Base-by-base conservation (phyloP, 192 early-diverging fungal genomes). In the Endogone sp. region DNA sequence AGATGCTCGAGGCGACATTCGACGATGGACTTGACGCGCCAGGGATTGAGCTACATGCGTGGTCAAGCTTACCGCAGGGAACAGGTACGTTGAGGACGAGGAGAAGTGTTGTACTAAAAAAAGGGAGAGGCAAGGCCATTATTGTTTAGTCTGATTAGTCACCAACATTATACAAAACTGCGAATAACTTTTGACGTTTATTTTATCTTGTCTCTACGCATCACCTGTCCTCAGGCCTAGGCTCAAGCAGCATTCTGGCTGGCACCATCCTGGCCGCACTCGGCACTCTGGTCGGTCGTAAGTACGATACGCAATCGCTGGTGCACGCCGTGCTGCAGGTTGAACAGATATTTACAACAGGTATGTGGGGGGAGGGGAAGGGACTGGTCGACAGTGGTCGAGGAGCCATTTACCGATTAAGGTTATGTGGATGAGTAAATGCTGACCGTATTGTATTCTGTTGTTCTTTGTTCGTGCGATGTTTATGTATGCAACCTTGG, bases 271-370 rank as follows among this genome's bases (percentile, higher is more conserved):
- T 76, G 58, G 75, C 75, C 0, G 75, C 68, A 9, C 44, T 70
- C 0, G 71, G 68, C 29, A 66, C 65, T 4, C 30, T 76, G 0
- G 71, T 71, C 27, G 75, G 69, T 21, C 66, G 65, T 2, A 21
- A 69, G 3, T 76, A 72, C 27, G 71, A 69, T 23, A 58, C 55
- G 2, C 66, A 68, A 3, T 67, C 68, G 29, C 27, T 76, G 55
- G 23, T 76, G 22, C 65, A 76, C 37, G 11, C 65, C 56, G 71
- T 70, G 4, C 54, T 76, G 26, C 69, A 76, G 23, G 75, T 76
- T 8, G 75, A 76, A n/a, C 75, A 76, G n/a, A 76, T 76, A 70
- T 68, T 76, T 65, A 76, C 70, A 56, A 76, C 70, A 1, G 75
- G 72, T 69, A 73, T n/a, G 31, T 16, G 22, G 30, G 0, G 30